Base-by-base conservation (phyloP, 2,329 filamentous ascomycete genomes). In the Epichloe hybrida region DNA sequence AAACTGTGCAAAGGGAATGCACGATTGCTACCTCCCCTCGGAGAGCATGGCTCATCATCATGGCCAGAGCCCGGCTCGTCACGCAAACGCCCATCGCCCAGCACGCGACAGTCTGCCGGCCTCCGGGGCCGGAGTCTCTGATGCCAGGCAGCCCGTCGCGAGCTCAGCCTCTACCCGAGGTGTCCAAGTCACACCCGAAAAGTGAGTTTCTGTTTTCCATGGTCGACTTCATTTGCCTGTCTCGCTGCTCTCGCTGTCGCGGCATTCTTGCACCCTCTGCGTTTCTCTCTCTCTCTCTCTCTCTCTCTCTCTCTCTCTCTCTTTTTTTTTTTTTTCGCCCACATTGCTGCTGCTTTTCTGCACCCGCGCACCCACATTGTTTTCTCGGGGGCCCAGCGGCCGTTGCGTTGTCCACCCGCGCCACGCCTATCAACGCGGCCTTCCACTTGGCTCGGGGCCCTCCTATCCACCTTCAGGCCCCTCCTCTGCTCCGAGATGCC, bases 1-100 rank as follows among this genome's bases (percentile, higher is more conserved):
- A 62, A 81, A 81, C 65, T 81, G 77, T 65, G 75, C 76, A 46
- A 81, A 81, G 64, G 77, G 77, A 53, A 75, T 80, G 74, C 77
- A 81, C 63, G 76, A 80, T 51, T 81, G 77, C 66, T 81, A 80
- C 62, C 66, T 81, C 20, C 77, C 77, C 39, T 80, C 76, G 34
- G 77, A 80, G 66, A 77, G 72, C 54, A 74, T 78, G 70, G 72
- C 74, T 56, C 77, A 80, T 62, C 74, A 77, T 55, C 76, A 79
- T 57, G 76, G 77, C 53, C 75, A 79, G 54, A 79, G 76, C 53
- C 77, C 77, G 44, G 75, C 76, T 50, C 72, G 74, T 44, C 67
- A 70, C 54, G 56, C 65, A 39, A 68, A 67, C 52, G 69, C 71
- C 49, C 72, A 74, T 60, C 72, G 77, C 48, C 71, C 73, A 54